These are phyloP conservation scores for Botryotinia convoluta DNA, from an alignment of 2,329 filamentous ascomycete species.

Conservation along the genomic window DNA sequence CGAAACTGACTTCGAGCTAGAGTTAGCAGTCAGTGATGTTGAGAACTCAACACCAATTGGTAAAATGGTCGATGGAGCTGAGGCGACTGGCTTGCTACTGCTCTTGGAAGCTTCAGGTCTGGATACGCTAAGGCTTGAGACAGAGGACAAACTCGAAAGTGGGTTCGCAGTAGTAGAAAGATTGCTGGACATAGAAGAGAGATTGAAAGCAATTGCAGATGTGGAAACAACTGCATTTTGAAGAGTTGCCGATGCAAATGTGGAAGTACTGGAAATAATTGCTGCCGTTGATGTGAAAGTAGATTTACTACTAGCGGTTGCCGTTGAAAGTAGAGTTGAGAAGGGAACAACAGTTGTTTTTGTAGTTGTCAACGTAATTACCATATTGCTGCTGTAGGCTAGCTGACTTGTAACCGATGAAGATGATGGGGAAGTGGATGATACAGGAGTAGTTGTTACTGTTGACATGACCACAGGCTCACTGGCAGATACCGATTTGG, in stretches of 20 bases:
- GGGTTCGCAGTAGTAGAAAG: conserved; percentile 7
- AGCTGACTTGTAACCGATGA: background rate
- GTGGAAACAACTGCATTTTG: conserved; percentile 3
- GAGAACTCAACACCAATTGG: background rate
- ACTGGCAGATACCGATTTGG: background rate
- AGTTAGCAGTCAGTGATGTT: too few relatives aligned
- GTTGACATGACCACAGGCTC: background rate
- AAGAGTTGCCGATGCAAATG: background rate
- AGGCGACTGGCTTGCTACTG: conserved; percentile 26
- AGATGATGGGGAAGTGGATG: background rate
- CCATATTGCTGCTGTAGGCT: background rate
- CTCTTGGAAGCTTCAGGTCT: background rate
- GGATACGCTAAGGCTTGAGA: background rate
- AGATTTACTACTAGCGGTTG: background rate
- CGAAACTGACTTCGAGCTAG: background rate
- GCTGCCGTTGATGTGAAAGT: background rate
- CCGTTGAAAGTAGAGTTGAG: background rate
- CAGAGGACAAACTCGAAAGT: background rate
- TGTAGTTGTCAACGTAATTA: background rate
- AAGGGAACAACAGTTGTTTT: background rate
- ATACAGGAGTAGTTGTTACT: conserved; percentile 17
- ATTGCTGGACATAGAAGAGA: background rate
- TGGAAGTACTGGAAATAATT: background rate
- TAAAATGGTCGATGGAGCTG: conserved; percentile 18
- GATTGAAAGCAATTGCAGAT: background rate